A percentile compares a stretch with the other conserved stretches of the same genome.
Evolutionary conservation across 2,329 filamentous ascomycete species (phyloP).

Genomic region (Beauveria sp.): DNA sequence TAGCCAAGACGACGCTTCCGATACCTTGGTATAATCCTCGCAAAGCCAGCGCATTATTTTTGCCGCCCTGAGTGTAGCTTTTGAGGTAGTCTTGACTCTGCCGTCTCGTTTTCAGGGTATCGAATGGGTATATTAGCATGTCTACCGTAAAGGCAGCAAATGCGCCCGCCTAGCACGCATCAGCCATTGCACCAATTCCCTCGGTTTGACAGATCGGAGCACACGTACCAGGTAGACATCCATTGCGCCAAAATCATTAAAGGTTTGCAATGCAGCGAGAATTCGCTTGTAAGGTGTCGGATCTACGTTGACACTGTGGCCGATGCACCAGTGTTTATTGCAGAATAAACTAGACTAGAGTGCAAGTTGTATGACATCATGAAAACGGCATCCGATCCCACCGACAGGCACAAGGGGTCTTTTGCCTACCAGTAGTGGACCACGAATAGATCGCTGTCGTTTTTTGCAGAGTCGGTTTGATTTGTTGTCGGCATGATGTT

Average conservation of each 20-base stretch:
- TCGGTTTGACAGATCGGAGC: not conserved
- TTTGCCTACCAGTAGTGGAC: not conserved
- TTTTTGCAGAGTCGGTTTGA: no score
- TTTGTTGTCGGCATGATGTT: no score
- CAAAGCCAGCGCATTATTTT: conserved; percentile 41
- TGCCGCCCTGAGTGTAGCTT: conserved; percentile 51
- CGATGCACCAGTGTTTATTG: not conserved
- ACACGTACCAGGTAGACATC: conserved; percentile 27
- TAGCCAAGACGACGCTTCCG: conserved; percentile 76
- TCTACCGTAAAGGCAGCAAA: conserved; percentile 82
- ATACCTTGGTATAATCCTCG: conserved; percentile 80
- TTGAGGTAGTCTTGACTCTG: conserved; percentile 70
- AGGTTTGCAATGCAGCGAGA: not conserved
- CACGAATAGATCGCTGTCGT: not conserved
- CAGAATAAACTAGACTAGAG: not conserved
- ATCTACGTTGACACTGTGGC: not conserved
- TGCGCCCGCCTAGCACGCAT: conserved; percentile 61
- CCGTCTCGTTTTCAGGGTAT: conserved; percentile 81
- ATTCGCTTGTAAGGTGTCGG: not conserved
- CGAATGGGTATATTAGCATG: conserved; percentile 76
- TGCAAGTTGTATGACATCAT: conserved; percentile 4
- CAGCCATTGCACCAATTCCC: not conserved
- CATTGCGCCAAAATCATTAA: conserved; percentile 13
- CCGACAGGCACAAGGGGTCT: not conserved
- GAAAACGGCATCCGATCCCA: not conserved